A percentile compares a stretch with the other conserved stretches of the same genome.
Conservation (phyloP, 805 yeast genomes). For the Yarrowia sp. region DNA sequence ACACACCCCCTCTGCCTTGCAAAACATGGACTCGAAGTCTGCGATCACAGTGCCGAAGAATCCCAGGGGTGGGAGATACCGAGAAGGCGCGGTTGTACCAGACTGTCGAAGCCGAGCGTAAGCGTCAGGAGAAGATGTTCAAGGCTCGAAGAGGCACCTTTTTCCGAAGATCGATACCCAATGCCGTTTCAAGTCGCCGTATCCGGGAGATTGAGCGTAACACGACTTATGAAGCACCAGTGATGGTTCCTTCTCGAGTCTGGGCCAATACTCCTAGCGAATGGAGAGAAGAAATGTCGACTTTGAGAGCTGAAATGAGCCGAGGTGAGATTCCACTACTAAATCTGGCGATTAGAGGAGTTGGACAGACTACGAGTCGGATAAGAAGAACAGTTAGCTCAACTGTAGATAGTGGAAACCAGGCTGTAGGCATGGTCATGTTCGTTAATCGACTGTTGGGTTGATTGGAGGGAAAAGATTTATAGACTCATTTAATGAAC, state of each 20-base stretch:
- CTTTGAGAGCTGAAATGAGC: conserved; percentile 12
- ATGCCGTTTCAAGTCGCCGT: conserved; percentile 23
- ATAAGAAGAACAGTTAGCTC: neutral
- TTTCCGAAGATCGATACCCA: conserved; percentile 31
- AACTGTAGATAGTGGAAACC: conserved; percentile 1
- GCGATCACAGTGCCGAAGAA: conserved; percentile 5
- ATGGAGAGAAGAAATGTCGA: conserved; percentile 27
- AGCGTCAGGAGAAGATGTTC: conserved; percentile 21
- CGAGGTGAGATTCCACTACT: conserved; percentile 10
- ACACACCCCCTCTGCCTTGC: conserved; percentile 27
- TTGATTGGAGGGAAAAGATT: neutral
- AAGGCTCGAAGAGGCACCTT: conserved; percentile 25
- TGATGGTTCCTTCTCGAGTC: conserved; percentile 17
- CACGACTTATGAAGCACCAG: conserved; percentile 10
- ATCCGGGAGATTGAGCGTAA: conserved; percentile 22
- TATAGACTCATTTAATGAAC: conserved; percentile 2
- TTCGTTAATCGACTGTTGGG: conserved; percentile 8
- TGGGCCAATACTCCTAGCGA: conserved; percentile 31
- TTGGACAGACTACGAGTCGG: conserved; percentile 5
- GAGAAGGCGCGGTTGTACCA: conserved; percentile 27
- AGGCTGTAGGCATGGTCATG: conserved; percentile 13
- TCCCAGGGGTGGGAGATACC: conserved; percentile 23
- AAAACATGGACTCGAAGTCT: conserved; percentile 23
- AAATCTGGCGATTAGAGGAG: neutral
- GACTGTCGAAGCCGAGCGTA: conserved; percentile 28